Percentiles rank a stretch among this genome's conserved stretches.
Conservation (phyloP, 1,284 basidiomycete genomes). For the Chiua sp. region DNA sequence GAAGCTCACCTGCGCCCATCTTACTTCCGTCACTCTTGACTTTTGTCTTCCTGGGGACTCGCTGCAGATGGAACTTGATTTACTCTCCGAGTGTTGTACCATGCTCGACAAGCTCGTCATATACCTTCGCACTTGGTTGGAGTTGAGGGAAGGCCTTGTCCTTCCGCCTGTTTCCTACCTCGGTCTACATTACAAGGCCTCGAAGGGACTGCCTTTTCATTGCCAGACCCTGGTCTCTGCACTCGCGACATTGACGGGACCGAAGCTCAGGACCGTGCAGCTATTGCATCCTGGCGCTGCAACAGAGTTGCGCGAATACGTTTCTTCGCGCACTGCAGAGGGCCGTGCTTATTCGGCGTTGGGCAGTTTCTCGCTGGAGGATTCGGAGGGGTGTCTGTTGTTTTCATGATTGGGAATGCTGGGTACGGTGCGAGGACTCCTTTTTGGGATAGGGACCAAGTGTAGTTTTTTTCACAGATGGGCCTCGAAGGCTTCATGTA, state of each 20-base stretch:
- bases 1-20: constrained; percentile 29
- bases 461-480: too few species aligned
- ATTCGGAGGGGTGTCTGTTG: constrained; percentile 24
- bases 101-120: constrained; percentile 31
- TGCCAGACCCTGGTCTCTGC: constrained; percentile 23
- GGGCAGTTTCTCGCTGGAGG: constrained; percentile 29
- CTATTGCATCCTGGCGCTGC: constrained; percentile 22
- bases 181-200: constrained; percentile 26
- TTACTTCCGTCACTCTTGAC: constrained; percentile 34
- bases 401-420: constrained; percentile 8
- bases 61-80: constrained; percentile 31
- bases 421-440: too few species aligned
- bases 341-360: constrained; percentile 16
- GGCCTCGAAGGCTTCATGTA: too few species aligned
- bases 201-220: constrained; percentile 16
- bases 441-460: too few species aligned
- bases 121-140: constrained; percentile 31
- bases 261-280: constrained; percentile 26
- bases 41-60: constrained; percentile 32
- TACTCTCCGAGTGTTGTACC: constrained; percentile 31
- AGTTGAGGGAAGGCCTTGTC: constrained; percentile 21
- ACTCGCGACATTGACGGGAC: constrained; percentile 28
- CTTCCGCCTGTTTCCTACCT: constrained; percentile 31
- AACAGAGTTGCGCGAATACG: constrained; percentile 16
- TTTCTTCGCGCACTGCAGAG: constrained; percentile 3